phyloP scores from a whole-genome alignment of 2,329 filamentous ascomycete species.

The Biscogniauxia marginata region DNA sequence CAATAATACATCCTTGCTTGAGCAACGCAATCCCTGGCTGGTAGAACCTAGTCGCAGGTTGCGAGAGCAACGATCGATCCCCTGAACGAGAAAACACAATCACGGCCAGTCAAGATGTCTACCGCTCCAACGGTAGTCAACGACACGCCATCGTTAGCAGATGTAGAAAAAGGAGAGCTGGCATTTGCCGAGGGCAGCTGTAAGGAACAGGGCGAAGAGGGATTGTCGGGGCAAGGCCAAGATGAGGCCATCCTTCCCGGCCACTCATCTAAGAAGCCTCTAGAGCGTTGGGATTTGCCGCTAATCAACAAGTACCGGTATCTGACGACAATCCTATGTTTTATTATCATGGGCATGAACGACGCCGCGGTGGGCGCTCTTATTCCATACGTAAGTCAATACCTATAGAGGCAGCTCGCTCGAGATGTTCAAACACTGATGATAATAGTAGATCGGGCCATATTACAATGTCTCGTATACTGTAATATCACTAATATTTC shows the following conservation, averaged over 20 bases:
- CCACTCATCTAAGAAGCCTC: neutral
- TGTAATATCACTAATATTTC: slow-evolving; percentile 64
- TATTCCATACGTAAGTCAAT: slow-evolving; percentile 2
- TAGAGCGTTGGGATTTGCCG: slow-evolving; percentile 5
- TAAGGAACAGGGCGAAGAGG: neutral
- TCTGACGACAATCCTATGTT: slow-evolving; percentile 2
- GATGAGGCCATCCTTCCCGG: neutral
- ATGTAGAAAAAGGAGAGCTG: neutral
- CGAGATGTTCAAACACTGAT: neutral
- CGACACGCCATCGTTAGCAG: neutral
- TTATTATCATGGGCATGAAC: slow-evolving; percentile 14
- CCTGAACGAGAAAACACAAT: too few species aligned
- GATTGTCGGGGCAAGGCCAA: neutral
- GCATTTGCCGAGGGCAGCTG: neutral
- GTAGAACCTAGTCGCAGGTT: neutral
- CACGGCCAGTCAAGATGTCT: neutral
- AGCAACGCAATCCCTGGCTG: neutral
- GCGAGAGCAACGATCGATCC: neutral
- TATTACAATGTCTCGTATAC: slow-evolving; percentile 64
- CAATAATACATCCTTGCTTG: neutral
- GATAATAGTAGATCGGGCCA: slow-evolving; percentile 5
- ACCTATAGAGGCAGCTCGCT: neutral
- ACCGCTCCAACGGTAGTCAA: neutral
- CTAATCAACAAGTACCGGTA: slow-evolving; percentile 6
- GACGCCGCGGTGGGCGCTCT: slow-evolving; percentile 10